These are phyloP conservation scores for Rhizophagus sp. DNA, from an alignment of 192 early-diverging fungal species.

Conservation along the genomic window DNA sequence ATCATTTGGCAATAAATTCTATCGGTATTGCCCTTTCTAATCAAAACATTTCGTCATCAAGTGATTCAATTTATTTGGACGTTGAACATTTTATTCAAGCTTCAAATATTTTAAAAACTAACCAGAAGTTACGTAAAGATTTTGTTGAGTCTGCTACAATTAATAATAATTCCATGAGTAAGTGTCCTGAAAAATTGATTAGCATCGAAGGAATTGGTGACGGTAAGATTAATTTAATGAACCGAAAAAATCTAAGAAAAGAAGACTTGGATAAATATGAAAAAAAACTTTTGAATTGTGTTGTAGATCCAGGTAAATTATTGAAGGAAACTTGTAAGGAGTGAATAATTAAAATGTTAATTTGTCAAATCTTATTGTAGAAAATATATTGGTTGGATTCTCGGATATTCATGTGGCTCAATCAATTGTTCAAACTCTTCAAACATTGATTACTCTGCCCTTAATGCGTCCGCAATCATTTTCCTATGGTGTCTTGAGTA, in stretches of 20 bases:
- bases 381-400: conserved; percentile 60
- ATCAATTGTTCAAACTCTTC: conserved; percentile 81
- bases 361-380: conserved; percentile 29
- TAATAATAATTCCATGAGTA: conserved; percentile 1
- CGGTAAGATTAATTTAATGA: conserved; percentile 30
- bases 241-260: conserved; percentile 32
- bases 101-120: conserved; percentile 26
- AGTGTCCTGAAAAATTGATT: conserved; percentile 35
- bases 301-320: conserved; percentile 73
- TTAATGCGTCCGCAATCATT: conserved; percentile 78
- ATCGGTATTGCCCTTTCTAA: conserved; percentile 41
- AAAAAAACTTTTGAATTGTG: conserved; percentile 70
- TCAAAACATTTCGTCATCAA: conserved; percentile 28
- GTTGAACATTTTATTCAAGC: conserved; percentile 29
- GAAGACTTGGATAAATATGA: conserved; percentile 69
- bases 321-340: neutral
- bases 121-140: conserved; percentile 30
- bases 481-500: conserved; percentile 65
- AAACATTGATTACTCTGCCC: conserved; percentile 81
- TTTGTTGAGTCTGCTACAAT: conserved; percentile 26
- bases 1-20: conserved; percentile 49
- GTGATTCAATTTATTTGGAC: conserved; percentile 33
- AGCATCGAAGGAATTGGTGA: conserved; percentile 45
- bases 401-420: conserved; percentile 73
- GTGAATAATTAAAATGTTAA: neutral